Percentiles rank a stretch among this genome's conserved stretches.
phyloP scores from a whole-genome alignment of 2,329 filamentous ascomycete species.

The Cladosporium phlei region DNA sequence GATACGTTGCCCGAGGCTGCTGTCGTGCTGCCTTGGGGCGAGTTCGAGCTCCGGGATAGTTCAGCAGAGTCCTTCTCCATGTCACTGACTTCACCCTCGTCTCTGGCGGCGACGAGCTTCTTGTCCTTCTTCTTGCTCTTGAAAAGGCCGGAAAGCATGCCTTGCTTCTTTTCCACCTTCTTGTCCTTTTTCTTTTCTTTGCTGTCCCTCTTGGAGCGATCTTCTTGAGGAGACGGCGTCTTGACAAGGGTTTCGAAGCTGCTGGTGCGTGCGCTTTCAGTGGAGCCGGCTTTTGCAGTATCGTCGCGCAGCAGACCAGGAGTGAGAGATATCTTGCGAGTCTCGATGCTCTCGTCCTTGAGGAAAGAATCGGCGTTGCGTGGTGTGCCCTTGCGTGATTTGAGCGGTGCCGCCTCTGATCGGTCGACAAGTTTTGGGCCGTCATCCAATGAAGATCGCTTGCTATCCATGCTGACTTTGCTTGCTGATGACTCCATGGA shows the following conservation, averaged over 20 bases:
- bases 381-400: slow-evolving; percentile 78
- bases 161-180: slow-evolving; percentile 71
- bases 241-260: slow-evolving; percentile 77
- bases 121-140: slow-evolving; percentile 64
- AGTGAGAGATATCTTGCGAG: slow-evolving; percentile 94
- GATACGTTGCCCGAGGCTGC: slow-evolving; percentile 2
- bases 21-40: slow-evolving; percentile 5
- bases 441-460: slow-evolving; percentile 23
- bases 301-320: slow-evolving; percentile 89
- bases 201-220: slow-evolving; percentile 57
- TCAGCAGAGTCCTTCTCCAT: slow-evolving; percentile 30
- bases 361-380: slow-evolving; percentile 96
- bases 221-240: slow-evolving; percentile 56
- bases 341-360: slow-evolving; percentile 90
- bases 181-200: slow-evolving; percentile 74
- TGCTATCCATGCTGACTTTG: slow-evolving; percentile 13
- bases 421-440: slow-evolving; percentile 30
- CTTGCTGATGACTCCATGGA: slow-evolving; percentile 1
- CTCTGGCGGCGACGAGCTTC: slow-evolving; percentile 44
- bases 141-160: slow-evolving; percentile 66
- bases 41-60: slow-evolving; percentile 23
- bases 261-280: slow-evolving; percentile 48
- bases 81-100: slow-evolving; percentile 31
- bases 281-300: slow-evolving; percentile 35
- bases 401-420: slow-evolving; percentile 38